Evolutionary conservation across 2,329 filamentous ascomycete species (phyloP), one percentile per base, ranked within the genome.

Genomic region (Aspergillus caelatus): DNA sequence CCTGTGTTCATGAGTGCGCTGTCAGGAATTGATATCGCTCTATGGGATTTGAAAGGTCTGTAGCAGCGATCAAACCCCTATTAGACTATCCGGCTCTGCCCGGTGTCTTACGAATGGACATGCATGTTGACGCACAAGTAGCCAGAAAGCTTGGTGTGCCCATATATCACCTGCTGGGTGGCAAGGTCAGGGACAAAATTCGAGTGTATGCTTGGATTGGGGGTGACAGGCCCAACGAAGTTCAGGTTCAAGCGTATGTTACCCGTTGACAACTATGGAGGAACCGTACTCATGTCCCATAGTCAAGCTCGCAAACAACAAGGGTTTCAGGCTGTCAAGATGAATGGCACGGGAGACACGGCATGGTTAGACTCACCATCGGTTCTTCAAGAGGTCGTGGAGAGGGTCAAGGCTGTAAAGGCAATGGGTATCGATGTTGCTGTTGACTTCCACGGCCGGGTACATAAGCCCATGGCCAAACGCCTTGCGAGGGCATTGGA

Each of bases 191-290:
- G 43, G 81, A 88, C 65, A 89, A 88, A 70, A 79, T 91, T 12
- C 87, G 88, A 65, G 91, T 93, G 0, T 93, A 93, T 71, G 88
- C 88, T 10, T 93, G 91, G 91, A 92, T 93, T 65, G 91, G 91
- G 4, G 91, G 91, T 2, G 90, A 93, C 68, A 80, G 90, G 4
- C 91, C 91, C 0, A 76, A 80, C 7, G 90, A 92, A 69, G 85
- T 93, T 1, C 86, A 88, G 61, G 71, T 68, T 5, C 86, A 88
- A 72, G 90, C 71, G 71, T 72, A 56, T 56, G 68, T 67, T 36
- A 53, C 34, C 16, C 28, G 16, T 53, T 11, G 26, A 19, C 39
- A 59, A 26, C 23, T 3, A 26, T n/a, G 50, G 45, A 21, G 16
- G 39, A 43, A 43, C 39, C 23, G 10, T 30, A 26, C 57, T 58